Evolutionary conservation across 371 early-diverging fungal genomes (phyloP).

Genomic region (Lichtheimia ornata): DNA sequence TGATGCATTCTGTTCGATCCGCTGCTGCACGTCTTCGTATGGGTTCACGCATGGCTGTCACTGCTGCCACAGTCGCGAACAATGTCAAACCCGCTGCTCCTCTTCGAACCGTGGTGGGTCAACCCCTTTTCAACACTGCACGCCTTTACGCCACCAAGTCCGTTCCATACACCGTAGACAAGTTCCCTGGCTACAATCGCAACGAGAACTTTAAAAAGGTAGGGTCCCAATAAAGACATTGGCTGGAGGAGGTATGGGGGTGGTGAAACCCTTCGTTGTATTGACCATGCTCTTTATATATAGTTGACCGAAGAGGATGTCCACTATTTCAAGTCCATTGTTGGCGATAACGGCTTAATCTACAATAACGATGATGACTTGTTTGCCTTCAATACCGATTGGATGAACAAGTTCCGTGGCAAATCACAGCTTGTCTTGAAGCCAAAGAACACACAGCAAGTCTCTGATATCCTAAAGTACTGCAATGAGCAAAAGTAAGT

Average conservation of each 20-base stretch:
- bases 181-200: conserved; percentile 55
- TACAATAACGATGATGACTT: conserved; percentile 59
- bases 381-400: conserved; percentile 79
- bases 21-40: conserved; percentile 14
- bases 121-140: conserved; percentile 10
- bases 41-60: background rate
- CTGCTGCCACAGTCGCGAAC: background rate
- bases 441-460: conserved; percentile 87
- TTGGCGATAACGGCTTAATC: conserved; percentile 51
- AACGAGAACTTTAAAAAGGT: conserved; percentile 61
- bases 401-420: conserved; percentile 93
- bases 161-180: conserved; percentile 45
- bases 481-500: conserved; percentile 77
- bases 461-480: conserved; percentile 82
- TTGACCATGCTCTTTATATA: background rate
- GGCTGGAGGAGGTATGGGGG: too few relatives aligned
- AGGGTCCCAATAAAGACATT: background rate
- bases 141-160: conserved; percentile 26
- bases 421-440: conserved; percentile 79
- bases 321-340: conserved; percentile 58
- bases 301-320: conserved; percentile 50
- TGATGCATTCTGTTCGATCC: conserved; percentile 17
- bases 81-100: background rate
- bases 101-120: background rate
- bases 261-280: background rate